Conservation (phyloP, 2,329 filamentous ascomycete genomes). For the Ophiobolus disseminans region DNA sequence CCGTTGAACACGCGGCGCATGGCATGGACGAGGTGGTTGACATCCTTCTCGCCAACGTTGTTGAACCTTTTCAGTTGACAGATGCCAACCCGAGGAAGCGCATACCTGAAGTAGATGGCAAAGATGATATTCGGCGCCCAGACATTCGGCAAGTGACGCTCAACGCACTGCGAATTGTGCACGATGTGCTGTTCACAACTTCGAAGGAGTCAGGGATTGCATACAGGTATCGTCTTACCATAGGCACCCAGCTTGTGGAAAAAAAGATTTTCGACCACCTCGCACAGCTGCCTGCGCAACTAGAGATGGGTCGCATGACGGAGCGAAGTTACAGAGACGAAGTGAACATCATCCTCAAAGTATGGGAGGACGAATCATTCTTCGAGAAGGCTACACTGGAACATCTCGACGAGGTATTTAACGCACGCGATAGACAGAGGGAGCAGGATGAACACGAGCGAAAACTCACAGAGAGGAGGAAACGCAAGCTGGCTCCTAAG, state of each 20-base stretch:
- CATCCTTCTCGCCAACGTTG: constrained; percentile 82
- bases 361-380: constrained; percentile 43
- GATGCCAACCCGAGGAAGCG: constrained; percentile 68
- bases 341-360: constrained; percentile 41
- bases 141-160: constrained; percentile 38
- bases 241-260: constrained; percentile 73
- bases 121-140: constrained; percentile 30
- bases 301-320: constrained; percentile 80
- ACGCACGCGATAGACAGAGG: constrained; percentile 49
- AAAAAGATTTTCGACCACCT: constrained; percentile 77
- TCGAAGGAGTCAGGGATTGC: constrained; percentile 35
- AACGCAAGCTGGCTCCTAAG: constrained; percentile 21
- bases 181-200: constrained; percentile 77
- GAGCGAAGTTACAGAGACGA: constrained; percentile 61
- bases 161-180: constrained; percentile 76
- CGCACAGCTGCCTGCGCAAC: constrained; percentile 73
- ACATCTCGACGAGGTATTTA: constrained; percentile 39
- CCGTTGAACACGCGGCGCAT: constrained; percentile 82
- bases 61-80: constrained; percentile 76
- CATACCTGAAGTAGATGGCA: constrained; percentile 22
- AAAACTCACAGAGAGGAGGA: constrained; percentile 62
- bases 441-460: constrained; percentile 69
- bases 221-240: constrained; percentile 84
- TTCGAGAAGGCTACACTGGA: constrained; percentile 40
- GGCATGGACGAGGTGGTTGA: constrained; percentile 93